Evolutionary conservation across 179 eudicot genomes (phyloP), one percentile per base, ranked within the genome.

Genomic region (Gypsophila paniculata): DNA sequence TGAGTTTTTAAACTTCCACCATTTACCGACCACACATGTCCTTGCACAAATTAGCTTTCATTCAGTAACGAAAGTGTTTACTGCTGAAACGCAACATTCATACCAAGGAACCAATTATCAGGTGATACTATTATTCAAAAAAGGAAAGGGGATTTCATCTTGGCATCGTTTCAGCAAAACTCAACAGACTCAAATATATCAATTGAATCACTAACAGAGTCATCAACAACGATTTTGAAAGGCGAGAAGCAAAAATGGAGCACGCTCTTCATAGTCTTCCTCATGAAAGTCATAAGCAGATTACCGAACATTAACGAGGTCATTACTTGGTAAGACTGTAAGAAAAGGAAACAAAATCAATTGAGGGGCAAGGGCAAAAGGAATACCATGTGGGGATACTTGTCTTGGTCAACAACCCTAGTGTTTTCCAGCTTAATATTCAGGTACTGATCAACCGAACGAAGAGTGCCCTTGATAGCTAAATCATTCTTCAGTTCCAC

Each of bases 401-500:
- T 92, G 81, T 92, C 98, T 74, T 92, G 96, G 80, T 92, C 98
- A 64, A 90, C 98, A 79, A 92, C 98, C 86, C 91, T 81, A 34
- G 98, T 92, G 73, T 92, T 92, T 78, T 92, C 98, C 22, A 92
- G 92, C 87, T 92, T 92, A 70, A 92, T 90, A 78, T 92, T 92
- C 82, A 92, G 95, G 69, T 92, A 90, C 74, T 92, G 98, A 86
- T 92, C 98, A 58, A 92, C 98, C 3, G 98, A 92, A 78, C 91
- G 96, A 19, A 92, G 90, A 21, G 95, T 90, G 2, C 98, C 96
- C 58, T 84, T 84, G 51, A 92, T 90, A 12, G 98, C 98, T 39
- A 92, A 79, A 80, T 92, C 98, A 76, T 92, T 92, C 89, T 92
- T 92, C 67, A 92, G 84, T 77, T 92, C 98, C 70, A 92, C 96